phyloP scores from a whole-genome alignment of 257 asterid species.

The Nicotiana noctiflora region DNA sequence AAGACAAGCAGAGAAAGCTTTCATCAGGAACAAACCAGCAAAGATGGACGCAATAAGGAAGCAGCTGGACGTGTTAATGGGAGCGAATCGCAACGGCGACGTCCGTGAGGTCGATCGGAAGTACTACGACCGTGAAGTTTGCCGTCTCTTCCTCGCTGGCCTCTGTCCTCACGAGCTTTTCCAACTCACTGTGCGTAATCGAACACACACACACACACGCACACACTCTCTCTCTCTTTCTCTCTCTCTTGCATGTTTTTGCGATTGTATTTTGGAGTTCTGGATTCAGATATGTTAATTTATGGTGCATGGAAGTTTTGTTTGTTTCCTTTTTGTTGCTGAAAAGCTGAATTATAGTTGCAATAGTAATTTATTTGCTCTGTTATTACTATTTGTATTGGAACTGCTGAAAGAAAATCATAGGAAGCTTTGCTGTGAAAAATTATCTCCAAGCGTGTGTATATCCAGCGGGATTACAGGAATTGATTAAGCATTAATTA shows the following conservation, averaged over 20 bases:
- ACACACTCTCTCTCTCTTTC: too few relatives aligned
- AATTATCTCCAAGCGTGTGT: too few relatives aligned
- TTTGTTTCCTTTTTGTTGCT: too few relatives aligned
- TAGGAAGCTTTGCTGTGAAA: background rate
- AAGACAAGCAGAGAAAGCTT: background rate
- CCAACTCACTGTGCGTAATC: constrained; percentile 64
- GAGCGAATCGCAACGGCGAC: constrained; percentile 90
- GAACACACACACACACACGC: background rate
- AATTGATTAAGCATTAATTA: too few relatives aligned
- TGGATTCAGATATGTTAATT: background rate
- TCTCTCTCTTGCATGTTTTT: background rate
- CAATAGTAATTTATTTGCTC: too few relatives aligned
- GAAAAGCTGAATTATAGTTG: too few relatives aligned
- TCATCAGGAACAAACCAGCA: too few relatives aligned
- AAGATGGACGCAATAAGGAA: constrained; percentile 84
- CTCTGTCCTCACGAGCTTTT: constrained; percentile 93
- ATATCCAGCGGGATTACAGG: too few relatives aligned
- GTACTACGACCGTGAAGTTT: constrained; percentile 86
- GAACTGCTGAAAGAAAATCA: background rate
- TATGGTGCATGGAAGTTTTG: too few relatives aligned
- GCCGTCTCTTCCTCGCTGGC: constrained; percentile 88
- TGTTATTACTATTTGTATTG: background rate
- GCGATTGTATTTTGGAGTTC: background rate
- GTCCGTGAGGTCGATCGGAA: constrained; percentile 72
- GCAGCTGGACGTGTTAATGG: constrained; percentile 88